A percentile compares a stretch with the other conserved stretches of the same genome.
Evolutionary conservation across 345 rosid species (phyloP).

Genomic region (Citrus glauca): DNA sequence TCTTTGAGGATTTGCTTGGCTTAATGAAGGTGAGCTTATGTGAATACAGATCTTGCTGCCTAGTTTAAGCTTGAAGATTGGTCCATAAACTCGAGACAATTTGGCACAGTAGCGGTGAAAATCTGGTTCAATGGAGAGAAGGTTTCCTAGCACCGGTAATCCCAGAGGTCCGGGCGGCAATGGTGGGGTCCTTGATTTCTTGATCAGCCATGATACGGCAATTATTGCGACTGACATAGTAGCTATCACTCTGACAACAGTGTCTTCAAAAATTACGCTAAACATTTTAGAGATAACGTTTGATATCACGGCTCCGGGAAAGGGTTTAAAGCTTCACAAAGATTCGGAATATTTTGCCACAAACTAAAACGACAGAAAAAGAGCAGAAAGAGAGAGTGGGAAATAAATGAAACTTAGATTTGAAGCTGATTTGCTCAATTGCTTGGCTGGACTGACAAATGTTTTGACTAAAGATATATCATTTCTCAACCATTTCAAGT

Average conservation of each 20-base stretch:
- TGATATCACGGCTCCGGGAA: no score
- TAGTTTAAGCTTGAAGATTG: slow-evolving; percentile 23
- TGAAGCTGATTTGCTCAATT: no score
- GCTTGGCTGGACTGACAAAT: no score
- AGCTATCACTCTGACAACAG: neutral
- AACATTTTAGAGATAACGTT: no score
- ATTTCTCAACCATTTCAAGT: no score
- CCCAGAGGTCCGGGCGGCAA: slow-evolving; percentile 19
- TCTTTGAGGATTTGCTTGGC: slow-evolving; percentile 16
- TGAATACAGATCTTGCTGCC: slow-evolving; percentile 17
- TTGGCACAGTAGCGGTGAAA: slow-evolving; percentile 11
- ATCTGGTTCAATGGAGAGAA: slow-evolving; percentile 20
- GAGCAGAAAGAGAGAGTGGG: no score
- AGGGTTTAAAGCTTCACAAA: no score
- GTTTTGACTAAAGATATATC: no score
- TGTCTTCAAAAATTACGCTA: no score
- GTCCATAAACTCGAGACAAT: slow-evolving; percentile 18
- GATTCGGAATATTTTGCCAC: no score
- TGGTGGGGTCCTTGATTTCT: slow-evolving; percentile 5
- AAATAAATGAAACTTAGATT: no score
- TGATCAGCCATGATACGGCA: neutral
- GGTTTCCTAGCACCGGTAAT: slow-evolving; percentile 22
- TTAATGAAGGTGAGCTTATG: slow-evolving; percentile 11
- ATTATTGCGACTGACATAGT: neutral
- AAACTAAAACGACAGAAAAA: no score